Conservation (phyloP, 140 eudicot genomes). For the Erigeron philadelphicus region DNA sequence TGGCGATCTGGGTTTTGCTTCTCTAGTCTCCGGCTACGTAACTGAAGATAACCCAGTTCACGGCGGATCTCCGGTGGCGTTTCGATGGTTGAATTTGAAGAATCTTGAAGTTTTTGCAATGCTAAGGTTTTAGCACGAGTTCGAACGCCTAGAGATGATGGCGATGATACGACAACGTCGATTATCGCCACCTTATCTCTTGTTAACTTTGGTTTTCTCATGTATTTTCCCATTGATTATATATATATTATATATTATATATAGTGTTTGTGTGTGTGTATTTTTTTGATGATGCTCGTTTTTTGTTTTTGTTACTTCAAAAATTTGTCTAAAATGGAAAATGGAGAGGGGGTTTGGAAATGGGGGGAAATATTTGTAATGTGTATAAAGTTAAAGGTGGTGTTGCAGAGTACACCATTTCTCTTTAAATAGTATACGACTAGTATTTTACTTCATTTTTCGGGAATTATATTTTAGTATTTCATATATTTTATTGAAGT, state of each 20-base stretch:
- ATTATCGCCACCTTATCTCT: slow-evolving; percentile 35
- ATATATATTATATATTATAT: not conserved
- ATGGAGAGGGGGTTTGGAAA: slow-evolving; percentile 16
- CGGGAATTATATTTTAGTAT: too few species aligned
- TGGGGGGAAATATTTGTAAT: slow-evolving; percentile 22
- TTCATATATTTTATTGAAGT: too few species aligned
- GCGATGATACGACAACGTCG: slow-evolving; percentile 33
- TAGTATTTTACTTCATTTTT: too few species aligned
- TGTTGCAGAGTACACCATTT: slow-evolving; percentile 7
- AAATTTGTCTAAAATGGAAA: not conserved
- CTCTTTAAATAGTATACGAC: too few species aligned
- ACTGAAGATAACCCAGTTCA: slow-evolving; percentile 57
- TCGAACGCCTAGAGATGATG: slow-evolving; percentile 61
- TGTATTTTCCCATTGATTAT: slow-evolving; percentile 50
- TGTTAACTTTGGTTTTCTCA: slow-evolving; percentile 42
- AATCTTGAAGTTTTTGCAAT: slow-evolving; percentile 43
- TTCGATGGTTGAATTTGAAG: slow-evolving; percentile 26
- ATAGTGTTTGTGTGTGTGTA: not conserved
- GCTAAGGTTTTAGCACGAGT: slow-evolving; percentile 91
- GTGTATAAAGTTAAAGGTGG: slow-evolving; percentile 19
- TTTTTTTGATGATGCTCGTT: slow-evolving; percentile 18
- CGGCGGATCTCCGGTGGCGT: slow-evolving; percentile 1
- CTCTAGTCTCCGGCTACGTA: slow-evolving; percentile 70
- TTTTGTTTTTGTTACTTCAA: slow-evolving; percentile 5
- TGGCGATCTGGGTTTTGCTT: slow-evolving; percentile 41